phyloP scores from a whole-genome alignment of 139 green algal genomes.

The Micractinium conductrix region DNA sequence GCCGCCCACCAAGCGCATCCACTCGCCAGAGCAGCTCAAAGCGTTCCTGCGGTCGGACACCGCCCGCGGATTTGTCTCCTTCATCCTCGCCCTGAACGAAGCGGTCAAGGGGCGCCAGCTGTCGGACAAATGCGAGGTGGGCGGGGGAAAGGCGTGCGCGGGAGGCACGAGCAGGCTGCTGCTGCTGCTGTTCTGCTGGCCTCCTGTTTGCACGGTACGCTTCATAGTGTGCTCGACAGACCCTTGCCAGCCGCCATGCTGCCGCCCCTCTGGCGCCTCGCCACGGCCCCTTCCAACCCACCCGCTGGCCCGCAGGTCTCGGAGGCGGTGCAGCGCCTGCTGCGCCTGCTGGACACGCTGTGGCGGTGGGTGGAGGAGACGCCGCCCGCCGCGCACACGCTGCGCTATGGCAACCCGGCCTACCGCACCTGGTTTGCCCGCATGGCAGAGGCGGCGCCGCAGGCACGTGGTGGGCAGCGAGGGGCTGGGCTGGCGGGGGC shows the following conservation, averaged over 20 bases:
- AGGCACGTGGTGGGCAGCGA: not conserved
- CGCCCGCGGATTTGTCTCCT: conserved; percentile 77
- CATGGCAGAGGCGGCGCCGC: conserved; percentile 52
- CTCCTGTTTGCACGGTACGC: too few species aligned
- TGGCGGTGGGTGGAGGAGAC: conserved; percentile 79
- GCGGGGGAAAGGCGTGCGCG: not conserved
- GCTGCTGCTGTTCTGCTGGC: too few species aligned
- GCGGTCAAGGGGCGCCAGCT: conserved; percentile 66
- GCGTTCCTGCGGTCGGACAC: conserved; percentile 65
- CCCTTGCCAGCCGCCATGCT: too few species aligned
- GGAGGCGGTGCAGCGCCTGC: conserved; percentile 42
- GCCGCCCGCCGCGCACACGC: conserved; percentile 75
- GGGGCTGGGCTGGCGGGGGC: not conserved
- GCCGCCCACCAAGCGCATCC: conserved; percentile 57
- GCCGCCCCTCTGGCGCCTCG: too few species aligned
- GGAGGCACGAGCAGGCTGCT: not conserved
- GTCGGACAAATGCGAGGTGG: conserved; percentile 51
- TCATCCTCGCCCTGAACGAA: conserved; percentile 85
- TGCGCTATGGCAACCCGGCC: conserved; percentile 95
- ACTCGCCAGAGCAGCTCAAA: conserved; percentile 45
- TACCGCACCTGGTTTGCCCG: conserved; percentile 78
- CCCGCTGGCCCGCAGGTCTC: conserved; percentile 56
- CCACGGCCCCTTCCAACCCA: too few species aligned
- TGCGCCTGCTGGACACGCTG: conserved; percentile 70
- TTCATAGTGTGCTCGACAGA: too few species aligned